phyloP scores from a whole-genome alignment of 164 flowering plant genomes.

The Umbellularia californica region DNA sequence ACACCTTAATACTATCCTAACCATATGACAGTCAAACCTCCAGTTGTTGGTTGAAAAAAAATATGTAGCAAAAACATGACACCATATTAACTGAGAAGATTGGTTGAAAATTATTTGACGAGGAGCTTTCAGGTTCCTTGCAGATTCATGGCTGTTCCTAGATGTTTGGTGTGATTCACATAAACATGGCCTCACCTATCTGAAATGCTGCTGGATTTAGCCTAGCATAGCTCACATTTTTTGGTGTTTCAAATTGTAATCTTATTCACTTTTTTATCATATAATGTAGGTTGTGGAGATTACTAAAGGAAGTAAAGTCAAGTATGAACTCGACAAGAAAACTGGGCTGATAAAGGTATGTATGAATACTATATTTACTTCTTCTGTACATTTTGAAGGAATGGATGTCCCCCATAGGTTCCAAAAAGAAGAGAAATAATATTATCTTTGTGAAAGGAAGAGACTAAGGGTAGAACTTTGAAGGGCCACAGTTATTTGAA shows the following conservation, averaged over 20 bases:
- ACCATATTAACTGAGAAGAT: background rate
- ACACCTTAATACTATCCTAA: background rate
- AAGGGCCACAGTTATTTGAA: background rate
- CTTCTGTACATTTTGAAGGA: background rate
- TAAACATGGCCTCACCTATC: background rate
- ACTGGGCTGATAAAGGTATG: conserved; percentile 75
- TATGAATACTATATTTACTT: background rate
- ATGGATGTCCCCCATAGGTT: background rate
- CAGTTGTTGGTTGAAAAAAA: background rate
- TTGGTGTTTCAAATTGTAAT: background rate
- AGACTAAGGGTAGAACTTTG: background rate
- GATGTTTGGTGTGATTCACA: background rate
- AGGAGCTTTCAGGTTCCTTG: background rate
- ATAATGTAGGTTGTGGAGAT: conserved; percentile 65
- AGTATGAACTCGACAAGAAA: conserved; percentile 82
- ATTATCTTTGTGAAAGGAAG: background rate
- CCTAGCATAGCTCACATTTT: background rate
- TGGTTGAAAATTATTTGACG: background rate
- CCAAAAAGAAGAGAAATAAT: background rate
- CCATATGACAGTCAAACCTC: background rate
- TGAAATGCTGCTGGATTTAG: background rate
- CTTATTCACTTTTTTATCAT: conserved; percentile 6
- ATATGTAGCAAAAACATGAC: background rate
- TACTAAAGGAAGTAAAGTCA: conserved; percentile 79
- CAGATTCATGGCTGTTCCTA: background rate